phyloP scores from a whole-genome alignment of 306 rosid species.

The Prunus armeniaca region DNA sequence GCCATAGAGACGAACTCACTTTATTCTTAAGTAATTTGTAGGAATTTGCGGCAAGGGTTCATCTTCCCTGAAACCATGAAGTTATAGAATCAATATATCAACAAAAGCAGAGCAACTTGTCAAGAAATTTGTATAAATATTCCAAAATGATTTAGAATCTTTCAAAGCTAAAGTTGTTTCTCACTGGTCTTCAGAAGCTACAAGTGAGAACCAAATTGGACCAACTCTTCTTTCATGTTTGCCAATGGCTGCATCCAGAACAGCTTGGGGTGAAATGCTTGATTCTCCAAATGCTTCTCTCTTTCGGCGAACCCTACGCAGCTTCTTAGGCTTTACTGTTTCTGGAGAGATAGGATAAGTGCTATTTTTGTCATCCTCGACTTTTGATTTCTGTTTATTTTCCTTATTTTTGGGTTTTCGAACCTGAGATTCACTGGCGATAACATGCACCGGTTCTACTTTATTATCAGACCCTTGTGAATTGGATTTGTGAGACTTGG shows the following conservation, averaged over 20 bases:
- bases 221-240: constrained; percentile 44
- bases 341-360: constrained; percentile 40
- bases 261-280: constrained; percentile 48
- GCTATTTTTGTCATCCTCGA: constrained; percentile 57
- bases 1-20: constrained; percentile 44
- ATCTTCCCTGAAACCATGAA: constrained; percentile 56
- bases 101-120: not conserved
- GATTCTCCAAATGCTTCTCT: constrained; percentile 53
- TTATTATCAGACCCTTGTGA: constrained; percentile 56
- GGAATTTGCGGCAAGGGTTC: constrained; percentile 60
- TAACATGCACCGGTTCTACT: constrained; percentile 39
- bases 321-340: constrained; percentile 52
- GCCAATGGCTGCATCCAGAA: constrained; percentile 50
- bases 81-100: constrained; percentile 21
- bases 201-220: constrained; percentile 81
- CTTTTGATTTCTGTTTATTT: constrained; percentile 55
- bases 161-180: constrained; percentile 32
- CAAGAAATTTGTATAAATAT: constrained; percentile 2
- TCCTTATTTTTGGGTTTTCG: constrained; percentile 62
- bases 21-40: constrained; percentile 56
- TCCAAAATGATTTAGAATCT: not conserved
- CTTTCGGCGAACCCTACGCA: constrained; percentile 66
- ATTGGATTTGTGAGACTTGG: constrained; percentile 72
- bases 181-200: constrained; percentile 76
- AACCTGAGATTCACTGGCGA: constrained; percentile 40